These are phyloP conservation scores for Coemansia sp. DNA, from an alignment of 192 early-diverging fungal genomes.

Conservation along the genomic window DNA sequence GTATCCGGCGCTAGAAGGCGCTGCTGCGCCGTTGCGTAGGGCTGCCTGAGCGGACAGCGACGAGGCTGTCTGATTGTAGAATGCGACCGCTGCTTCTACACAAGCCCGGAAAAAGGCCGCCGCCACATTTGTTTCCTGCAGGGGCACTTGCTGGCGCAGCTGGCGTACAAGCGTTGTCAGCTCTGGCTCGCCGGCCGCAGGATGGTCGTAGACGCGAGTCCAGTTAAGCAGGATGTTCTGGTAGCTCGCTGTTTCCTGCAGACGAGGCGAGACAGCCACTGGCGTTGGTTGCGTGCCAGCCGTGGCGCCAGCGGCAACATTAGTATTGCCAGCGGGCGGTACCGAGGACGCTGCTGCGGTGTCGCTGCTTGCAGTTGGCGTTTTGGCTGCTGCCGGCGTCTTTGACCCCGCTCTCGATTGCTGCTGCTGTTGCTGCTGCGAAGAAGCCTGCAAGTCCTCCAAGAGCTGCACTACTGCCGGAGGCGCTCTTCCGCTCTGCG, in stretches of 20 bases:
- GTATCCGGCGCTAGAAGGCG: conserved; percentile 52
- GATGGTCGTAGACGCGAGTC: conserved; percentile 51
- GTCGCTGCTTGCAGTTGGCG: background rate
- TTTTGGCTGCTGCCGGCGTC: background rate
- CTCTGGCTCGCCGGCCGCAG: conserved; percentile 45
- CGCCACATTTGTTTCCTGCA: conserved; percentile 71
- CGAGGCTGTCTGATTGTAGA: conserved; percentile 62
- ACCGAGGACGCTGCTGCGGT: background rate
- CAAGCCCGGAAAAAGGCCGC: conserved; percentile 90
- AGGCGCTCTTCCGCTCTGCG: conserved; percentile 61
- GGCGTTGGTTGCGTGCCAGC: background rate
- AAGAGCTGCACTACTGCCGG: conserved; percentile 34
- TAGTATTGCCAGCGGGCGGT: background rate
- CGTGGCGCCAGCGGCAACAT: background rate
- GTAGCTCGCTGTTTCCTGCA: conserved; percentile 48
- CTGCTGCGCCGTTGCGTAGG: conserved; percentile 6
- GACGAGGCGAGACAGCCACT: conserved; percentile 1
- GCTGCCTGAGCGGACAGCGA: conserved; percentile 7
- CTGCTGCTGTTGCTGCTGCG: conserved; percentile 23
- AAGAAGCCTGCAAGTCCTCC: conserved; percentile 25
- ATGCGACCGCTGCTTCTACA: conserved; percentile 79
- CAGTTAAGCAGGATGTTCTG: conserved; percentile 51
- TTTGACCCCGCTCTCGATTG: conserved; percentile 1
- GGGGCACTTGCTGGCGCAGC: conserved; percentile 72
- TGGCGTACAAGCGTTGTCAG: conserved; percentile 53